A percentile compares a stretch with the other conserved stretches of the same genome.
phyloP scores from a whole-genome alignment of 1,284 basidiomycete genomes.

The Termitomyces sp. region DNA sequence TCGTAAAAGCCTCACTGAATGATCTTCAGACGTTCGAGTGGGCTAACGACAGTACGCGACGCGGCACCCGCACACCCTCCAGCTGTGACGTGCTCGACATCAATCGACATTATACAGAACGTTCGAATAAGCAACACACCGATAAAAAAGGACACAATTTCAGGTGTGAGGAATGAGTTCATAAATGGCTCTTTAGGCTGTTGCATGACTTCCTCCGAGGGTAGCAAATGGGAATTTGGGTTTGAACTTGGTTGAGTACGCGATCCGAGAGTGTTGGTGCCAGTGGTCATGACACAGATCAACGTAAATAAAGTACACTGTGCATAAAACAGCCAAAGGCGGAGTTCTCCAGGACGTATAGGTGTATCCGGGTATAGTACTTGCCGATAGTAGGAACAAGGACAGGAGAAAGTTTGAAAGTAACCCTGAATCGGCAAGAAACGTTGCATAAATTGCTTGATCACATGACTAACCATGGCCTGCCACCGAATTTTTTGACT shows the following conservation, averaged over 20 bases:
- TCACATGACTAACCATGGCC: neutral
- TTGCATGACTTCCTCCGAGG: neutral
- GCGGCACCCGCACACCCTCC: constrained; percentile 81
- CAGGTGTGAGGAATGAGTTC: constrained; percentile 40
- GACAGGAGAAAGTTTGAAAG: constrained; percentile 1
- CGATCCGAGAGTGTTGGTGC: constrained; percentile 4
- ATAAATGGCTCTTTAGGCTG: constrained; percentile 11
- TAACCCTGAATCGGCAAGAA: neutral
- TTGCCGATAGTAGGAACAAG: neutral
- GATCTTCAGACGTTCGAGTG: constrained; percentile 90
- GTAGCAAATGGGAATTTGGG: neutral
- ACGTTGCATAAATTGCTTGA: constrained; percentile 1
- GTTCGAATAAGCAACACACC: constrained; percentile 22
- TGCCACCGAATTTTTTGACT: no score
- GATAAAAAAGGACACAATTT: constrained; percentile 57
- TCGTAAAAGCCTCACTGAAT: constrained; percentile 62
- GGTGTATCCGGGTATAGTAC: constrained; percentile 11
- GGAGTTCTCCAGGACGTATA: constrained; percentile 2
- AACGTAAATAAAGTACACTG: constrained; percentile 9
- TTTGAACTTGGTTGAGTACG: constrained; percentile 5
- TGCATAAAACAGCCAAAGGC: constrained; percentile 14
- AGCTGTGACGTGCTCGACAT: constrained; percentile 47
- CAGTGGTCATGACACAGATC: constrained; percentile 11
- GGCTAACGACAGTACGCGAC: constrained; percentile 88
- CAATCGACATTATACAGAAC: constrained; percentile 14